Evolutionary conservation across 2,329 filamentous ascomycete species (phyloP), one percentile per base, ranked within the genome.

Genomic region (Fusarium marasasianum): DNA sequence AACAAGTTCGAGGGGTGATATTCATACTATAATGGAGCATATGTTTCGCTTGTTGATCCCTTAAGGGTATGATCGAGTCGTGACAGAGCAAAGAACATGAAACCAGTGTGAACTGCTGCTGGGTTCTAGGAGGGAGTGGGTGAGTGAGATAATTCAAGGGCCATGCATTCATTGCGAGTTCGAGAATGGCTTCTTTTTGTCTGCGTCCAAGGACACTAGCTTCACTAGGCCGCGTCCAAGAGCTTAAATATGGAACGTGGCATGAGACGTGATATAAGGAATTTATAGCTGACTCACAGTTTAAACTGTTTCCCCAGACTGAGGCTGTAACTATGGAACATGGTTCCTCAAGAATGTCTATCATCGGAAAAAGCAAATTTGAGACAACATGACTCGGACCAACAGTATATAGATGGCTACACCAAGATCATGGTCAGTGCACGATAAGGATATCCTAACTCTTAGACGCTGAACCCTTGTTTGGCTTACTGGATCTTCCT

Each of bases 301-400:
- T 65, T 53, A 50, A 63, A 47, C n/a, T 69, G 50, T 50, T 70
- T 74, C 76, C 76, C 74, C 76, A 75, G 73, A 78, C 62, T 69
- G 67, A 72, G 60, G 62, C 51, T 67, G 50, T 51, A 35, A 35
- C 14, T 35, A 72, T 65, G 47, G 51, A 74, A 67, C 50, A 68
- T 33, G 56, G 50, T 60, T 69, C 40, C 61, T 73, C 56, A 67
- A 71, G 48, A 63, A 60, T 66, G 65, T 75, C 66, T 63, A 68
- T 69, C 63, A 58, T 73, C 74, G 63, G 64, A 53, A 54, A 75
- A 67, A 63, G 53, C 38, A 64, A 57, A 54, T 51, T 72, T 54
- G 64, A 66, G 70, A 64, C 58, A 71, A 33, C 54, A 74, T 74
- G 71, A 74, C 71, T 74, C 71, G 71, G 61, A 70, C 60, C 66